phyloP scores from a whole-genome alignment of 2,329 filamentous ascomycete species.

The Elsinoe fawcettii region DNA sequence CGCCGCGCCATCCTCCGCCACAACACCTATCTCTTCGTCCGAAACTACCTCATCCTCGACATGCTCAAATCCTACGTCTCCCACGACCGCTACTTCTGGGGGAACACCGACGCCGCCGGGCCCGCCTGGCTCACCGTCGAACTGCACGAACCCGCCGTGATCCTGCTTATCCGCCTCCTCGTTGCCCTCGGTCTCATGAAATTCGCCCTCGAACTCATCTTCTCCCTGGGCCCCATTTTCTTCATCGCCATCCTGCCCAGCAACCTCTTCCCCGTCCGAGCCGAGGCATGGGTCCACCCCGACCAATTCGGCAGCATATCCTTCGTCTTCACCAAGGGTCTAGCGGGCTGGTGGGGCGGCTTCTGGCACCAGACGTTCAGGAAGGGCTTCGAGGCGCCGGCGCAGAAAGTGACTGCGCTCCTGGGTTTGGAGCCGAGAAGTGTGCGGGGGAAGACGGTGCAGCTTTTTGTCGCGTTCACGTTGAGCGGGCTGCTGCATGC shows the following conservation, averaged over 20 bases:
- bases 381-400: conserved; percentile 58
- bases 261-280: conserved; percentile 51
- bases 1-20: conserved; percentile 33
- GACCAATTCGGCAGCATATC: conserved; percentile 48
- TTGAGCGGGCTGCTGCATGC: conserved; percentile 64
- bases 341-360: conserved; percentile 73
- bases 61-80: conserved; percentile 59
- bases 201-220: conserved; percentile 53
- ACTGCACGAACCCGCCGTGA: conserved; percentile 34
- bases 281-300: conserved; percentile 55
- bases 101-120: conserved; percentile 42
- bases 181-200: conserved; percentile 52
- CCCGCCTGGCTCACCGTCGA: conserved; percentile 39
- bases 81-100: conserved; percentile 70
- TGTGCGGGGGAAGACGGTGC: conserved; percentile 33
- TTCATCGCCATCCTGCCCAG: conserved; percentile 53
- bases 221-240: conserved; percentile 53
- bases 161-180: conserved; percentile 50
- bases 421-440: conserved; percentile 27
- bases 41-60: conserved; percentile 63
- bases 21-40: conserved; percentile 36
- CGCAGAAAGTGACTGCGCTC: conserved; percentile 37
- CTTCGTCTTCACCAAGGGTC: conserved; percentile 57
- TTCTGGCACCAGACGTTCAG: conserved; percentile 94
- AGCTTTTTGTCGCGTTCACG: conserved; percentile 51